Conservation (phyloP, 2,329 filamentous ascomycete genomes). For the Emericellopsis atlantica region DNA sequence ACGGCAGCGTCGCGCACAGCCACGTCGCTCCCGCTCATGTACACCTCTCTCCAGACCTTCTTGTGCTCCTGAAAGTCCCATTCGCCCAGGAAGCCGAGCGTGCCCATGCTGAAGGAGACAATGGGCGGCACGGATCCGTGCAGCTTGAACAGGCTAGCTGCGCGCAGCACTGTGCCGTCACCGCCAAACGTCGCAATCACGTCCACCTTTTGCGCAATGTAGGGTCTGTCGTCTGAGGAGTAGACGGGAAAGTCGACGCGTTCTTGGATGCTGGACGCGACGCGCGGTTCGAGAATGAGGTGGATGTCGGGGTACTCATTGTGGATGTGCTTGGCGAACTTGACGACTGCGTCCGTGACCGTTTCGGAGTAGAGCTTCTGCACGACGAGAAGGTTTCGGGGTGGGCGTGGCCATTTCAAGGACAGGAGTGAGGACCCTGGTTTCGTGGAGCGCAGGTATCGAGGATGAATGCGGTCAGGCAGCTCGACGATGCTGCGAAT, state of each 20-base stretch:
- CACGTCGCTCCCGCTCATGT: conserved; percentile 58
- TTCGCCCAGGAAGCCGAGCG: conserved; percentile 85
- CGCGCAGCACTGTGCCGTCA: conserved; percentile 37
- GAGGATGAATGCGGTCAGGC: conserved; percentile 19
- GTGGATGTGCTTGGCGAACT: conserved; percentile 59
- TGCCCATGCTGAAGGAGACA: conserved; percentile 93
- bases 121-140: conserved; percentile 76
- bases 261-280: conserved; percentile 60
- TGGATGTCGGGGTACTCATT: conserved; percentile 69
- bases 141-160: conserved; percentile 53
- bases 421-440: conserved; percentile 40
- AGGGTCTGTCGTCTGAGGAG: conserved; percentile 32
- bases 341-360: conserved; percentile 37
- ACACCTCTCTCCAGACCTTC: conserved; percentile 81
- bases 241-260: conserved; percentile 65
- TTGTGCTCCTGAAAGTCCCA: conserved; percentile 95
- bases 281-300: conserved; percentile 68
- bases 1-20: conserved; percentile 29
- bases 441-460: conserved; percentile 25
- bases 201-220: conserved; percentile 70
- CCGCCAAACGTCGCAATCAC: conserved; percentile 83
- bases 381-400: conserved; percentile 43
- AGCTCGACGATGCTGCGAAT: conserved; percentile 18
- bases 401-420: conserved; percentile 40
- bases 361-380: conserved; percentile 44